These are phyloP conservation scores for Zygoascus meyerae DNA, from an alignment of 1,139 yeast genomes.

Conservation along the genomic window DNA sequence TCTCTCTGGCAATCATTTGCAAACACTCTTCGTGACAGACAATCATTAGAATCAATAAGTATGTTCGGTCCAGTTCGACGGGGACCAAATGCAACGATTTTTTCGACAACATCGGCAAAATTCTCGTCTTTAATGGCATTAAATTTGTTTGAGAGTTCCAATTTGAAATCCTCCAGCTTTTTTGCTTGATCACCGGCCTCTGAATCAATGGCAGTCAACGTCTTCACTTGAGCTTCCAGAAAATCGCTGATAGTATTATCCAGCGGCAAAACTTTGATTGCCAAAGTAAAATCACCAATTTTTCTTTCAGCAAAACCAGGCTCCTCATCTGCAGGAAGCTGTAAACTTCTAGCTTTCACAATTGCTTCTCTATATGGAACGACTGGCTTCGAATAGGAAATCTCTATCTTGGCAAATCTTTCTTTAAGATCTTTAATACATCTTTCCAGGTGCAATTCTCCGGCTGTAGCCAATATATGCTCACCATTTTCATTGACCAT, in stretches of 20 bases:
- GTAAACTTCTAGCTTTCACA: constrained; percentile 31
- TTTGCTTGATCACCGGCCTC: constrained; percentile 13
- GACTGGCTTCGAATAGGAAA: constrained; percentile 83
- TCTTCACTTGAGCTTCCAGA: constrained; percentile 43
- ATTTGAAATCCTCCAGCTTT: constrained; percentile 22
- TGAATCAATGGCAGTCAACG: constrained; percentile 20
- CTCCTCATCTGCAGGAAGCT: constrained; percentile 16
- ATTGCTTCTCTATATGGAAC: constrained; percentile 93
- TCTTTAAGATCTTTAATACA: constrained; percentile 84
- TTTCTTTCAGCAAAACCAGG: constrained; percentile 39
- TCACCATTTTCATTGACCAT: constrained; percentile 86
- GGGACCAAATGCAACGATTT: constrained; percentile 71
- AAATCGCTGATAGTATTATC: constrained; percentile 48
- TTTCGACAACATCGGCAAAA: constrained; percentile 37
- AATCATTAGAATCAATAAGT: constrained; percentile 49
- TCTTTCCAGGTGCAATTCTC: constrained; percentile 87
- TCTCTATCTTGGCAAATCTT: constrained; percentile 87
- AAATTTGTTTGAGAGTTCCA: constrained; percentile 20
- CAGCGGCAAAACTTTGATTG: constrained; percentile 50
- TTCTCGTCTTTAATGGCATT: constrained; percentile 15
- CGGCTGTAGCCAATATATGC: constrained; percentile 89
- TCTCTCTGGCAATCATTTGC: constrained; percentile 17
- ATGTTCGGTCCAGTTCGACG: constrained; percentile 72
- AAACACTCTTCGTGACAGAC: constrained; percentile 18
- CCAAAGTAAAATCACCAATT: constrained; percentile 45